Evolutionary conservation across 805 yeast genomes (phyloP), one percentile per base, ranked within the genome.

Genomic region (Candida montana): DNA sequence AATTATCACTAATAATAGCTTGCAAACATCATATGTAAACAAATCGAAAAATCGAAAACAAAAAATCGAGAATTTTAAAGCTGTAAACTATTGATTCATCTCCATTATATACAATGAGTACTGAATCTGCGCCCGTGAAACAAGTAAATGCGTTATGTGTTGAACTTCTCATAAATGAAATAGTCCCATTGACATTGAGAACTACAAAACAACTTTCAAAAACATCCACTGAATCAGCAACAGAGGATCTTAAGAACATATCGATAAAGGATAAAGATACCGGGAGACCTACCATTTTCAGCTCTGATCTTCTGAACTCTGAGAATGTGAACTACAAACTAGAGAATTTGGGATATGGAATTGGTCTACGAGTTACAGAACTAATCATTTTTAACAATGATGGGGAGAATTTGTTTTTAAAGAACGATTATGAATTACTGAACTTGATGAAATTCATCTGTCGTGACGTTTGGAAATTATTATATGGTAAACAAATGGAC

Each of bases 391-490:
- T 74, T 46, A 64, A 72, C 35, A 71, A 75, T 33, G 75, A 75
- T 33, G 65, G 74, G 13, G 39, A 41, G 5, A 64, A 72, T 42
- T 59, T 77, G 49, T 68, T 68, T 26, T 59, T 61, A 39, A 62
- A 62, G 49, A 76, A 59, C 61, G 39, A 41, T 33, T 81, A 56
- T 69, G 90, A 85, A 46, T 71, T 84, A 11, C 63, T 91, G 30
- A 90, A 86, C 49, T 74, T 91, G 31, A 86, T 93, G 87, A 91
- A 91, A 63, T 89, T 87, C 59, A 76, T 93, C 5, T 90, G 98
- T 59, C 74, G 95, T 35, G 97, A 90, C 51, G 83, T 90, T 23
- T 93, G 98, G 98, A 79, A 76, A 52, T 64, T 74, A 40, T 58
- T 91, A 23, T 88, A 78, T 63, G 77, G 80, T 30, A 91, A 89